phyloP scores from a whole-genome alignment of 2,329 filamentous ascomycete genomes.

The Epicoccum sorghinum region DNA sequence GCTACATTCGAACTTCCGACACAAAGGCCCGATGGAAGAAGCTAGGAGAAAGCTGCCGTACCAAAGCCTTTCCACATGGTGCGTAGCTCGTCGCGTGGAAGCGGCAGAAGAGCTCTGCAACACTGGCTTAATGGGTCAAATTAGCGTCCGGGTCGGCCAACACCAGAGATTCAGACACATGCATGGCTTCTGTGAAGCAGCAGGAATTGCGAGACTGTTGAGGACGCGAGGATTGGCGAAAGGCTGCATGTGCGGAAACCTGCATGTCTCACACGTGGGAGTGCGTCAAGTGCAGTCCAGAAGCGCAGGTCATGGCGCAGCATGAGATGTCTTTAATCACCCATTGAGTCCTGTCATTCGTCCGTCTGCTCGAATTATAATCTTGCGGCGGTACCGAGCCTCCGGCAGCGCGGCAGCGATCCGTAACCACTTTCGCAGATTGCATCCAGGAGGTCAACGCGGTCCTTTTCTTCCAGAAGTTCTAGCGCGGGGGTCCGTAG shows the following conservation, averaged over 20 bases:
- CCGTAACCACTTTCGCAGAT: constrained; percentile 27
- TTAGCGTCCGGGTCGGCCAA: constrained; percentile 11
- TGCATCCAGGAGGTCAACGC: constrained; percentile 39
- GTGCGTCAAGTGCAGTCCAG: constrained; percentile 2
- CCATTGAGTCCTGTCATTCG: constrained; percentile 7
- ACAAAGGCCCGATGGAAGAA: constrained; percentile 31
- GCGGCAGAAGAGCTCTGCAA: constrained; percentile 36
- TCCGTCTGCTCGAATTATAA: constrained; percentile 4
- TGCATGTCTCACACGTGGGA: constrained; percentile 17
- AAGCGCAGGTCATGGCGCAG: constrained; percentile 6
- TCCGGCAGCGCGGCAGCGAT: constrained; percentile 34
- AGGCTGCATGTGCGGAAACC: neutral
- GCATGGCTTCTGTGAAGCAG: constrained; percentile 7
- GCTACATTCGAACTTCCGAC: constrained; percentile 11
- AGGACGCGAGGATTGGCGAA: neutral
- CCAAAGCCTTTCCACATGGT: constrained; percentile 4
- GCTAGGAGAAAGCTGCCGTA: constrained; percentile 18
- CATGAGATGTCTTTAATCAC: neutral
- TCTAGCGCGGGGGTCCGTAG: constrained; percentile 43
- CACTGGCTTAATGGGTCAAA: constrained; percentile 27
- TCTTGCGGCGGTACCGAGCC: constrained; percentile 26
- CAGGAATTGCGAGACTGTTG: constrained; percentile 7
- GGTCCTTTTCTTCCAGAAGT: constrained; percentile 37
- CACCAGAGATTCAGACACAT: constrained; percentile 2
- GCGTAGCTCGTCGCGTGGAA: constrained; percentile 46